Evolutionary conservation across 2,329 filamentous ascomycete species (phyloP).

Genomic region (Neocatenulostroma microsporum): DNA sequence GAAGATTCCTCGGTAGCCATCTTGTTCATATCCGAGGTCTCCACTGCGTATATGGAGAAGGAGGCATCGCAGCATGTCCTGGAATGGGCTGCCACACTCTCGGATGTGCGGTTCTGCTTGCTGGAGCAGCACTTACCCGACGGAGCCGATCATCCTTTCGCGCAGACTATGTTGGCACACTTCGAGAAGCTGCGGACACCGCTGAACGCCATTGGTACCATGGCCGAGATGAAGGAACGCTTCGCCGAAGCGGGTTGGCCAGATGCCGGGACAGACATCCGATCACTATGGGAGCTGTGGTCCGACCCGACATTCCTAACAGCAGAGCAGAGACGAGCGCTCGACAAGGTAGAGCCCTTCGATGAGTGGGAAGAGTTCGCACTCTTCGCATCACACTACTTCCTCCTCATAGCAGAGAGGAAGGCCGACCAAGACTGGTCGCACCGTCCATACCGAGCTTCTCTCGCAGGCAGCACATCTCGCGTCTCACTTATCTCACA

Average conservation of each 20-base stretch:
- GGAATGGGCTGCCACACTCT: slow-evolving; percentile 64
- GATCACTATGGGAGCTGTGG: slow-evolving; percentile 80
- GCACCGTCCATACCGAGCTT: slow-evolving; percentile 14
- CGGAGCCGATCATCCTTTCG: slow-evolving; percentile 72
- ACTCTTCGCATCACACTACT: slow-evolving; percentile 77
- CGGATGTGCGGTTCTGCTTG: slow-evolving; percentile 71
- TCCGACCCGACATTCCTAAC: slow-evolving; percentile 59
- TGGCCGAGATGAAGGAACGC: slow-evolving; percentile 58
- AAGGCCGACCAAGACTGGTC: slow-evolving; percentile 22
- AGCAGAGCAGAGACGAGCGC: slow-evolving; percentile 47
- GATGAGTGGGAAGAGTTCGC: slow-evolving; percentile 96
- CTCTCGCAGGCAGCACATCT: slow-evolving; percentile 13
- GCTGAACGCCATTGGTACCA: slow-evolving; percentile 60
- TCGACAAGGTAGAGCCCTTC: slow-evolving; percentile 73
- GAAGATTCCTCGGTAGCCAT: slow-evolving; percentile 49
- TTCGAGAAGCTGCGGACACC: slow-evolving; percentile 75
- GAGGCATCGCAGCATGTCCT: slow-evolving; percentile 66
- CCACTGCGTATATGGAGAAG: slow-evolving; percentile 81
- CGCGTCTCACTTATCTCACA: slow-evolving; percentile 6
- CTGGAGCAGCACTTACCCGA: slow-evolving; percentile 81
- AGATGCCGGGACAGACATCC: slow-evolving; percentile 44
- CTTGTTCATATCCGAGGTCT: slow-evolving; percentile 82
- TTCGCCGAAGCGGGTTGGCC: slow-evolving; percentile 65
- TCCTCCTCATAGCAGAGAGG: slow-evolving; percentile 60
- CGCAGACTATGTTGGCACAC: slow-evolving; percentile 73